Percentiles rank a stretch among this genome's conserved stretches.
phyloP scores from a whole-genome alignment of 345 rosid species.

The Eucalyptus marginata region DNA sequence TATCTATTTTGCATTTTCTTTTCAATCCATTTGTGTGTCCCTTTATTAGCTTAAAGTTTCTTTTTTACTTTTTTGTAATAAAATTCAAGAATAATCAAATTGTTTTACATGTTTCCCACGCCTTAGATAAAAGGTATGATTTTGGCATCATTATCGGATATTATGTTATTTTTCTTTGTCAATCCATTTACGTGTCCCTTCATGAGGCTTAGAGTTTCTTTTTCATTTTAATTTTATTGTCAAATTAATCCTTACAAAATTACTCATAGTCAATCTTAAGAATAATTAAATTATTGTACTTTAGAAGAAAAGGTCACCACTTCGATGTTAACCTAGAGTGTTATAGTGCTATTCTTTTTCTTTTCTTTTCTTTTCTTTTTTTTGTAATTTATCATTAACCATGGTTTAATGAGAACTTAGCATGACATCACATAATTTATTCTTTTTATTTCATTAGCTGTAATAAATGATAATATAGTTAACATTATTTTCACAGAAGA shows the following conservation, averaged over 20 bases:
- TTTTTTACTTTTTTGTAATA: not conserved
- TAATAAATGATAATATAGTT: not conserved
- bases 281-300: not conserved
- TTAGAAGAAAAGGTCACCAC: not conserved
- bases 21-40: rapidly evolving
- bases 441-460: not conserved
- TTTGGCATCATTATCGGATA: not conserved
- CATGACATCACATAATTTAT: not conserved
- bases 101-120: not conserved
- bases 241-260: not conserved
- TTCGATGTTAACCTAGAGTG: not conserved
- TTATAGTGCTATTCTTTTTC: not conserved
- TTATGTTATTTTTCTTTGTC: not conserved
- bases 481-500: not conserved
- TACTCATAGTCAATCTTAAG: no score
- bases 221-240: not conserved
- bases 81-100: not conserved
- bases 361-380: rapidly evolving
- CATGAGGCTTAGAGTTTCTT: not conserved
- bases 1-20: no score
- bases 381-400: not conserved
- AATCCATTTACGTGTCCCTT: not conserved
- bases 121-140: not conserved
- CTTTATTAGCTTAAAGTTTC: not conserved
- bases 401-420: not conserved